These are phyloP conservation scores for Lathyrus tuberosus DNA, from an alignment of 306 rosid species.

Conservation along the genomic window DNA sequence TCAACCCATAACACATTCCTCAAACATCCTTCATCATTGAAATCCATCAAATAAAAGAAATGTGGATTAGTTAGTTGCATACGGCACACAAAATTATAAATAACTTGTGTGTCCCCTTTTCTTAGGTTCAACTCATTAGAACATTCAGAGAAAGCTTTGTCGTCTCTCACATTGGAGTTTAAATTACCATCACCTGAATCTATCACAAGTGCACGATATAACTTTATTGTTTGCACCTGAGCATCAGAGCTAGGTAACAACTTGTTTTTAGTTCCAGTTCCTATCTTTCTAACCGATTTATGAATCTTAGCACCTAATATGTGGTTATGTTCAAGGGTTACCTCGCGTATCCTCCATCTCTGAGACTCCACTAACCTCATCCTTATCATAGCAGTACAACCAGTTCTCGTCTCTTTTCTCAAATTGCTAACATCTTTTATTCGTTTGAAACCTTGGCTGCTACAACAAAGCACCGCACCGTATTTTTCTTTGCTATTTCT, in stretches of 20 bases:
- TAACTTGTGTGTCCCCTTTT: slow-evolving; percentile 87
- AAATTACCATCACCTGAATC: slow-evolving; percentile 63
- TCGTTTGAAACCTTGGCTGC: slow-evolving; percentile 98
- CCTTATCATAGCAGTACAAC: slow-evolving; percentile 98
- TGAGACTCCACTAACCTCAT: slow-evolving; percentile 82
- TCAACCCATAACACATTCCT: slow-evolving; percentile 89
- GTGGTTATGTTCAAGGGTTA: slow-evolving; percentile 85
- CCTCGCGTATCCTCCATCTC: slow-evolving; percentile 94
- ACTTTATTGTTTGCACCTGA: slow-evolving; percentile 68
- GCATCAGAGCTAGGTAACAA: slow-evolving; percentile 57
- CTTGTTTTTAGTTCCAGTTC: slow-evolving; percentile 63
- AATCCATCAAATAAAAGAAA: slow-evolving; percentile 93
- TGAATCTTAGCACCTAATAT: slow-evolving; percentile 65
- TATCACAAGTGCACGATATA: slow-evolving; percentile 89
- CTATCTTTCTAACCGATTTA: slow-evolving; percentile 68
- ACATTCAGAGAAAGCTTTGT: slow-evolving; percentile 42
- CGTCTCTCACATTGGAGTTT: slow-evolving; percentile 49
- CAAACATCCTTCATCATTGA: slow-evolving; percentile 77
- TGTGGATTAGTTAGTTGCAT: slow-evolving; percentile 90
- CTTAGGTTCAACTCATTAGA: slow-evolving; percentile 66
- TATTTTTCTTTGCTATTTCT: slow-evolving; percentile 92
- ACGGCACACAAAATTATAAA: slow-evolving; percentile 86
- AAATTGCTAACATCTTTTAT: slow-evolving; percentile 80
- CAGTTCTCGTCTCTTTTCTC: slow-evolving; percentile 94
- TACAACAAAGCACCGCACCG: slow-evolving; percentile 96